Evolutionary conservation across 306 rosid species (phyloP), one percentile per base, ranked within the genome.

Genomic region (Erythrophleum fordii): DNA sequence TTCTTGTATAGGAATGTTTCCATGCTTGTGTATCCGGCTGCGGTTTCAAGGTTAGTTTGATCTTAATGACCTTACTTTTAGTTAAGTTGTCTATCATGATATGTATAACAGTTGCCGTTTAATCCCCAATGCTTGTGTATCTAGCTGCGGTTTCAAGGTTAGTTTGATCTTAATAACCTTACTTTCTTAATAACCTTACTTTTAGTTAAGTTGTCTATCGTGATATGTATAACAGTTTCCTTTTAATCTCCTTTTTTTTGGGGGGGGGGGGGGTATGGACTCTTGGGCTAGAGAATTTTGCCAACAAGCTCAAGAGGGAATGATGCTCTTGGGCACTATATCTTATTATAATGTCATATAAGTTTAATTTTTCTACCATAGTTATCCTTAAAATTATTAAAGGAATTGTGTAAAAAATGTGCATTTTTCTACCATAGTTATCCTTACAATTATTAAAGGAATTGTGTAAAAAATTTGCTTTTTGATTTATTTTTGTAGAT

Each of bases 81-180:
- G 44, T 78, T 73, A 39, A 35, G 34, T 39, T 60, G 64, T 37
- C 25, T 37, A 25, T 29, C 35, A 48, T 49, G 52, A 52, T 55
- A 46, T 16, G 35, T 31, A 18, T 22, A 46, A 46, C 39, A 79
- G 20, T 34, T 4, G 11, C 58, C 73, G 23, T 3, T 11, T 18
- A 26, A 26, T 11, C 9, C 11, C 41, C 64, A 41, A 76, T 70
- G 97, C 99, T 70, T 93, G 99, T 74, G 90, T 87, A 58, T 95
- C 97, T 59, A 97, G 99, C 72, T 93, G 99, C 58, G 97, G 97
- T 65, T 95, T 65, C 83, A 95, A 89, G 97, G 99, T 95, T 52
- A 85, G 97, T 82, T 64, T 73, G 72, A 58, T 66, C 73, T 65
- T 62, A 53, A 53, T 17, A 17, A 51, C 74, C 61, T 67, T 25